Percentiles rank a stretch among this genome's conserved stretches.
phyloP scores from a whole-genome alignment of 106 monocot genomes.

The Acorus gramineus region DNA sequence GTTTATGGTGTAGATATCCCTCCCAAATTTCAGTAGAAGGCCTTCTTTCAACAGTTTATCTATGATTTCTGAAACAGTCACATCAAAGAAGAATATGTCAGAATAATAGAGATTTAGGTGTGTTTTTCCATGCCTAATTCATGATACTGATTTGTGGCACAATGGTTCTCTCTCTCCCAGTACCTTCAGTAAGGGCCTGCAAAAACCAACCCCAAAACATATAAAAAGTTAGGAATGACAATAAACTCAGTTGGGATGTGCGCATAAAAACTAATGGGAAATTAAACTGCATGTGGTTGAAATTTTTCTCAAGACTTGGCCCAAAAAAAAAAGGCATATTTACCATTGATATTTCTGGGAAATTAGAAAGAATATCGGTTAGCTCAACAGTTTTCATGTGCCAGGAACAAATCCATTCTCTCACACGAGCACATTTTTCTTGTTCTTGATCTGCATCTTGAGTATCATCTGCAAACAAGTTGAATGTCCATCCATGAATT shows the following conservation, averaged over 20 bases:
- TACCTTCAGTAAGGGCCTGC: slow-evolving; percentile 94
- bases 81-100: neutral
- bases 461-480: slow-evolving; percentile 49
- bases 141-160: neutral
- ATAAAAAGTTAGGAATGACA: too few relatives aligned
- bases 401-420: slow-evolving; percentile 70
- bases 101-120: too few relatives aligned
- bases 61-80: slow-evolving; percentile 50
- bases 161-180: slow-evolving; percentile 2
- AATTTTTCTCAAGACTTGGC: neutral
- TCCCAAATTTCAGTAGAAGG: slow-evolving; percentile 51
- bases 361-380: slow-evolving; percentile 69
- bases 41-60: slow-evolving; percentile 65
- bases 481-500: too few relatives aligned
- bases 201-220: slow-evolving; percentile 9
- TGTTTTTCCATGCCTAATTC: neutral
- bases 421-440: slow-evolving; percentile 43
- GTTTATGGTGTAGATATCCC: slow-evolving; percentile 64
- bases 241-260: too few relatives aligned
- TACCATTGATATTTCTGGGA: slow-evolving; percentile 81
- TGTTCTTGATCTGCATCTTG: slow-evolving; percentile 81
- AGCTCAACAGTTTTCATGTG: slow-evolving; percentile 42
- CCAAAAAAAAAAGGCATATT: neutral
- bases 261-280: neutral
- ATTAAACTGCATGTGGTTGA: neutral